A percentile compares a stretch with the other conserved stretches of the same genome.
These are phyloP conservation scores for Diplodia mutila DNA, from an alignment of 2,329 filamentous ascomycete species.

Conservation along the genomic window DNA sequence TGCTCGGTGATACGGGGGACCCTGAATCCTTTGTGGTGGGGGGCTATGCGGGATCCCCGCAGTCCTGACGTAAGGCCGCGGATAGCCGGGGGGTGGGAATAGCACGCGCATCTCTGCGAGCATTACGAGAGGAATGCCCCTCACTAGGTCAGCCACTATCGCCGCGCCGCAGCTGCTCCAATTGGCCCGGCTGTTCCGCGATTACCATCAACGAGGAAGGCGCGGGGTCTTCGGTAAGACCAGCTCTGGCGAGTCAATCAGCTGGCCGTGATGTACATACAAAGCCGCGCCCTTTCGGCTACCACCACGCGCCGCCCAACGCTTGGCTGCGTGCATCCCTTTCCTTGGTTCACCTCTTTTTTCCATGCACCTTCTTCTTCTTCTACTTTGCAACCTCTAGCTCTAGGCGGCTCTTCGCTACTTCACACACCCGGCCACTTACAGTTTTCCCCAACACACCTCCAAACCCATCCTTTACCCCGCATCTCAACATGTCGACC, in stretches of 20 bases:
- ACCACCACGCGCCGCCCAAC: too few relatives aligned
- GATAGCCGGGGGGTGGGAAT: constrained; percentile 4
- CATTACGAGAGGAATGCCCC: constrained; percentile 17
- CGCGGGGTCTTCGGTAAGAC: background rate
- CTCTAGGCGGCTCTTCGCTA: background rate
- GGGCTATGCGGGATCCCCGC: background rate
- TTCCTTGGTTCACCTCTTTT: background rate
- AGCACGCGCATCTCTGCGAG: constrained; percentile 8
- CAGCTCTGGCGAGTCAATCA: background rate
- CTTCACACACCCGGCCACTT: background rate
- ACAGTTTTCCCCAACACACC: background rate
- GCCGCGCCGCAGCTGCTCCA: background rate
- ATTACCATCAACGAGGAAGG: background rate
- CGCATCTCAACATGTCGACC: constrained; percentile 32
- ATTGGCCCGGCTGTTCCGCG: background rate
- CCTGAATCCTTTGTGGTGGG: background rate
- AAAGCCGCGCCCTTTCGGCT: constrained; percentile 7
- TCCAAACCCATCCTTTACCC: background rate
- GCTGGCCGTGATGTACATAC: background rate
- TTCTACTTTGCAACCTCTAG: background rate
- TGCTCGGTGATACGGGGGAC: constrained; percentile 1
- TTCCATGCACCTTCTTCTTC: background rate
- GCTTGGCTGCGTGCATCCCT: constrained; percentile 9
- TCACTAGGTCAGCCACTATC: constrained; percentile 3
- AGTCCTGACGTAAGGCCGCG: constrained; percentile 10